A percentile compares a stretch with the other conserved stretches of the same genome.
phyloP scores from a whole-genome alignment of 208 protist genomes.

The Crithidia brevicula region DNA sequence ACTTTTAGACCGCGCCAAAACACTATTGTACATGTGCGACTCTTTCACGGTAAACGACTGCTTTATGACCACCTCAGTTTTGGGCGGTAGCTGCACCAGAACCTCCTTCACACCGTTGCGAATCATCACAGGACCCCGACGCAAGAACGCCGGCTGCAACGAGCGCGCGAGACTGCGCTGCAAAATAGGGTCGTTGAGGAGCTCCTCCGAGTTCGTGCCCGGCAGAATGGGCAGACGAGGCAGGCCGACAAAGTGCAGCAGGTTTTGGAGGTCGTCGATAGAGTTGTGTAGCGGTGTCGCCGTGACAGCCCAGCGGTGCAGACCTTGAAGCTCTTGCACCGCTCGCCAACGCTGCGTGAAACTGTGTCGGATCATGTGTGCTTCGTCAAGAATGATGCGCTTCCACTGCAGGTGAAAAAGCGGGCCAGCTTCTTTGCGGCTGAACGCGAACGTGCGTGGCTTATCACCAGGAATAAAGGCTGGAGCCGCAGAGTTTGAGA shows the following conservation, averaged over 20 bases:
- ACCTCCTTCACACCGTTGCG: constrained; percentile 81
- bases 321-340: constrained; percentile 75
- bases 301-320: constrained; percentile 92
- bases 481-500: constrained; percentile 65
- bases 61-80: constrained; percentile 70
- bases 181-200: constrained; percentile 78
- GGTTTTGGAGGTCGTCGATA: constrained; percentile 92
- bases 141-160: constrained; percentile 88
- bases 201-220: constrained; percentile 65
- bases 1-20: constrained; percentile 78
- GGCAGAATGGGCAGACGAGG: constrained; percentile 80
- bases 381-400: constrained; percentile 95
- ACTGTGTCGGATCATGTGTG: constrained; percentile 92
- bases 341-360: constrained; percentile 87
- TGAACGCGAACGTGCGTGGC: constrained; percentile 59
- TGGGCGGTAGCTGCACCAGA: constrained; percentile 81
- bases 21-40: constrained; percentile 86
- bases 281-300: constrained; percentile 95
- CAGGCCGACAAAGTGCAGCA: constrained; percentile 85
- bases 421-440: constrained; percentile 66
- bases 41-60: constrained; percentile 77
- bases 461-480: constrained; percentile 77
- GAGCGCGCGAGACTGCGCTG: constrained; percentile 85
- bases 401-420: constrained; percentile 93
- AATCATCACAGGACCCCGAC: constrained; percentile 88